These are phyloP conservation scores for Penicillium manginii DNA, from an alignment of 495 filamentous ascomycete genomes.

Conservation along the genomic window DNA sequence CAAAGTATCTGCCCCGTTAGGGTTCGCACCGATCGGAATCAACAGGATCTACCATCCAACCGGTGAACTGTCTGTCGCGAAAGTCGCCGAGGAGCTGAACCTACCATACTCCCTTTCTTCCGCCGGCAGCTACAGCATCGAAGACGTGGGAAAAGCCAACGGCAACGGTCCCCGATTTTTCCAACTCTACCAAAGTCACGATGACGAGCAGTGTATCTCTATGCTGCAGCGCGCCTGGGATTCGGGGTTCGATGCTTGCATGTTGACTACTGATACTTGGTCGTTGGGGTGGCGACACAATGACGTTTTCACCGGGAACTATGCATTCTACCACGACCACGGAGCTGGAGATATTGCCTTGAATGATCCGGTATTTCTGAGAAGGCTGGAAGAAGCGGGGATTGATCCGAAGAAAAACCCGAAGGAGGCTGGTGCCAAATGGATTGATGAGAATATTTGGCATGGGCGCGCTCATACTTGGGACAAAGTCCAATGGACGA, in stretches of 20 bases:
- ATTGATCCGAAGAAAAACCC: slow-evolving; percentile 56
- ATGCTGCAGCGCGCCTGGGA: slow-evolving; percentile 58
- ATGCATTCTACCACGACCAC: slow-evolving; percentile 63
- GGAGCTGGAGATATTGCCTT: slow-evolving; percentile 60
- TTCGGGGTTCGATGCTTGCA: slow-evolving; percentile 59
- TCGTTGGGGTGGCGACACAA: slow-evolving; percentile 68
- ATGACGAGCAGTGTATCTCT: slow-evolving; percentile 61
- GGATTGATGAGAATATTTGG: slow-evolving; percentile 67
- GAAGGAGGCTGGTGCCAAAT: slow-evolving; percentile 57
- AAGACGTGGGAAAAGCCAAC: slow-evolving; percentile 62
- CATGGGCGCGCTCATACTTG: slow-evolving; percentile 63
- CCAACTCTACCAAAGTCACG: slow-evolving; percentile 69
- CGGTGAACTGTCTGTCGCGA: slow-evolving; percentile 62
- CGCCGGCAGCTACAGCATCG: slow-evolving; percentile 60
- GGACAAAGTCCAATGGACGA: slow-evolving; percentile 61
- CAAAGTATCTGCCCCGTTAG: slow-evolving; percentile 60
- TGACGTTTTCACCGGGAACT: slow-evolving; percentile 60
- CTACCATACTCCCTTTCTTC: slow-evolving; percentile 62
- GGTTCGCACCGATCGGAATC: slow-evolving; percentile 69
- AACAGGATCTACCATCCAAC: slow-evolving; percentile 65
- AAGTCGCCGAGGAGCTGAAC: slow-evolving; percentile 59
- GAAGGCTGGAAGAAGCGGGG: slow-evolving; percentile 49
- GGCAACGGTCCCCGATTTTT: slow-evolving; percentile 56
- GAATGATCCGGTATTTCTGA: slow-evolving; percentile 60
- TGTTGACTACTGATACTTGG: slow-evolving; percentile 70